phyloP scores from a whole-genome alignment of 2,329 filamentous ascomycete genomes.

The Fusarium austroafricanum region DNA sequence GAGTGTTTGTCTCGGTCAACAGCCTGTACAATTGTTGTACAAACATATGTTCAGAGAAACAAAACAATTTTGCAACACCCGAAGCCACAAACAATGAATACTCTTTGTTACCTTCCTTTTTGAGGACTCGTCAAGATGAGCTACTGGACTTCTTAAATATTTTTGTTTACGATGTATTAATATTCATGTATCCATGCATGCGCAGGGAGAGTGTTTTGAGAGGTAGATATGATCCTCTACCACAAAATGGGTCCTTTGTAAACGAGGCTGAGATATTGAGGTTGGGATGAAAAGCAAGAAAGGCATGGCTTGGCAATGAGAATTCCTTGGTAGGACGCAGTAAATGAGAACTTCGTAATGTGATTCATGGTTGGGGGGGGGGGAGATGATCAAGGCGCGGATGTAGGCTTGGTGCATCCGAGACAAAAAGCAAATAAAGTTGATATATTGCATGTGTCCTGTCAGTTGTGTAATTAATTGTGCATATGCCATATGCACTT shows the following conservation, averaged over 20 bases:
- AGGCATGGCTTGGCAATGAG: conserved; percentile 4
- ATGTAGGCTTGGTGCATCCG: conserved; percentile 15
- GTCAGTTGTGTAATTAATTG: conserved; percentile 18
- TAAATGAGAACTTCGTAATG: conserved; percentile 4
- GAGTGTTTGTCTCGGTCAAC: not conserved
- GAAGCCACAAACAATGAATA: not conserved
- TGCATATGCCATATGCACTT: conserved; percentile 6
- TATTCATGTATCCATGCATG: conserved; percentile 4
- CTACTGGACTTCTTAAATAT: not conserved
- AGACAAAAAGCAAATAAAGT: conserved; percentile 14
- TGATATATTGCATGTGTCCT: conserved; percentile 13
- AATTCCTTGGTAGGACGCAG: not conserved
- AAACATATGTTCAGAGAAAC: not conserved
- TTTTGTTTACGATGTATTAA: not conserved
- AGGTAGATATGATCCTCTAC: not conserved
- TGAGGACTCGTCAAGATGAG: not conserved
- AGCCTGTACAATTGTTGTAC: conserved; percentile 2
- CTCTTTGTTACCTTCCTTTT: conserved; percentile 3
- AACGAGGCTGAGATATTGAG: not conserved
- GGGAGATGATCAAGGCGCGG: conserved; percentile 16
- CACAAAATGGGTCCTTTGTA: not conserved
- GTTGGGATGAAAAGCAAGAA: conserved; percentile 2
- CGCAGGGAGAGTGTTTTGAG: conserved; percentile 6
- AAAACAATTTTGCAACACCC: not conserved
- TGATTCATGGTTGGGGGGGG: conserved; percentile 23